A percentile compares a stretch with the other conserved stretches of the same genome.
Conservation (phyloP, 2,329 filamentous ascomycete species). For the Daldinia eschscholtzii region DNA sequence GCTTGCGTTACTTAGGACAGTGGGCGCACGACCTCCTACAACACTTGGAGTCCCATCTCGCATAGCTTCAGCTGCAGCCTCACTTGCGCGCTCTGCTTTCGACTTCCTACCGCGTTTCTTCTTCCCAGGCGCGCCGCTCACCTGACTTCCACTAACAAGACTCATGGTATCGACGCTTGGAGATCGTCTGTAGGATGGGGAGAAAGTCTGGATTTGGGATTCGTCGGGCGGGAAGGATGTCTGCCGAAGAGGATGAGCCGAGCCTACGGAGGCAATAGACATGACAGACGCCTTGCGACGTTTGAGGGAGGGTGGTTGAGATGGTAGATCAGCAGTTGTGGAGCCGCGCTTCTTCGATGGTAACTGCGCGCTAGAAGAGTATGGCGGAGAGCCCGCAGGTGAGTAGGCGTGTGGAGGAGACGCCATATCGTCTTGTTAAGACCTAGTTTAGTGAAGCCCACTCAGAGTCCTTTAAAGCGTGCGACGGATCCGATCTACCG, state of each 20-base stretch:
- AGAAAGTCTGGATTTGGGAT: conserved; percentile 54
- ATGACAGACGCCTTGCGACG: conserved; percentile 78
- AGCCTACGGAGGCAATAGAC: conserved; percentile 64
- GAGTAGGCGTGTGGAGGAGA: conserved; percentile 67
- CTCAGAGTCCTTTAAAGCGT: conserved; percentile 14
- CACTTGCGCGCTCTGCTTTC: conserved; percentile 66
- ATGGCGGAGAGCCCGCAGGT: conserved; percentile 67
- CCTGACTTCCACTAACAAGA: conserved; percentile 71
- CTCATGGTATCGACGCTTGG: conserved; percentile 73
- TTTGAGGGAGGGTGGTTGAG: conserved; percentile 66
- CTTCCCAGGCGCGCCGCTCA: conserved; percentile 62
- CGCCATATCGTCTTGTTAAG: conserved; percentile 58
- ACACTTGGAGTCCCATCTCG: conserved; percentile 56
- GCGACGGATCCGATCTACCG: conserved; percentile 26
- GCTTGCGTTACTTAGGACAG: conserved; percentile 59
- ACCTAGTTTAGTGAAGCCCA: conserved; percentile 32
- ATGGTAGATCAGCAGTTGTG: conserved; percentile 65
- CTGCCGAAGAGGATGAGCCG: conserved; percentile 79
- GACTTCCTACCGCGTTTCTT: conserved; percentile 73
- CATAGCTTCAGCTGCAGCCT: conserved; percentile 60
- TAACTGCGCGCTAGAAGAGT: conserved; percentile 63
- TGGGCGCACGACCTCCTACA: conserved; percentile 60
- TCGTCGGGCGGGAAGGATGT: conserved; percentile 83
- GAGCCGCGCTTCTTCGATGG: conserved; percentile 74
- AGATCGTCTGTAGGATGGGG: conserved; percentile 70